Evolutionary conservation across 495 filamentous ascomycete species (phyloP).

Genomic region (Aspergillus cristatus): DNA sequence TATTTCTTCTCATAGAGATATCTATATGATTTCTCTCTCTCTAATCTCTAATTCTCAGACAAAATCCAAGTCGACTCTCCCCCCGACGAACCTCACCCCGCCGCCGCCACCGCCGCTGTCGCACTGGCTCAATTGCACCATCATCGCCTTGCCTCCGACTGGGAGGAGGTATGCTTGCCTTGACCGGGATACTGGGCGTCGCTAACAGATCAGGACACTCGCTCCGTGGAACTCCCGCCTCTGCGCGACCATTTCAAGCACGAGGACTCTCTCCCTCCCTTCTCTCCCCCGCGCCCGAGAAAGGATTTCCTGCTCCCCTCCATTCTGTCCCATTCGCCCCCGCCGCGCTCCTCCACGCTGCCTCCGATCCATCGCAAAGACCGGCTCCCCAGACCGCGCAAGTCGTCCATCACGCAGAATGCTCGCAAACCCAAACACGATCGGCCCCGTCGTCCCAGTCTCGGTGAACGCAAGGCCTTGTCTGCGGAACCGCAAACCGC

Average conservation of each 20-base stretch:
- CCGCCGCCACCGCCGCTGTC: conserved; percentile 70
- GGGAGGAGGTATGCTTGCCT: conserved; percentile 80
- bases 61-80: conserved; percentile 65
- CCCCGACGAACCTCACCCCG: conserved; percentile 63
- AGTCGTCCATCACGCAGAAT: conserved; percentile 72
- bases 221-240: conserved; percentile 66
- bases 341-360: conserved; percentile 76
- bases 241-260: conserved; percentile 64
- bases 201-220: conserved; percentile 46
- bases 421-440: conserved; percentile 67
- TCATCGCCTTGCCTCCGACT: conserved; percentile 69
- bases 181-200: too few relatives aligned
- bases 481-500: conserved; percentile 69
- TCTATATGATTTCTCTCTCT: too few relatives aligned
- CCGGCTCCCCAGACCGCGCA: conserved; percentile 62
- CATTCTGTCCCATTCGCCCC: conserved; percentile 69
- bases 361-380: conserved; percentile 65
- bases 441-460: conserved; percentile 59
- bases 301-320: conserved; percentile 78
- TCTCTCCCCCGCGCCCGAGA: conserved; percentile 51
- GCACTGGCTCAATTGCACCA: conserved; percentile 82
- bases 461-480: conserved; percentile 68
- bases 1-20: too few relatives aligned
- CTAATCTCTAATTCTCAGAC: too few relatives aligned
- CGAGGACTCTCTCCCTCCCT: conserved; percentile 50